Conservation (phyloP, 768 basidiomycete genomes). For the Dendrothele bispora region DNA sequence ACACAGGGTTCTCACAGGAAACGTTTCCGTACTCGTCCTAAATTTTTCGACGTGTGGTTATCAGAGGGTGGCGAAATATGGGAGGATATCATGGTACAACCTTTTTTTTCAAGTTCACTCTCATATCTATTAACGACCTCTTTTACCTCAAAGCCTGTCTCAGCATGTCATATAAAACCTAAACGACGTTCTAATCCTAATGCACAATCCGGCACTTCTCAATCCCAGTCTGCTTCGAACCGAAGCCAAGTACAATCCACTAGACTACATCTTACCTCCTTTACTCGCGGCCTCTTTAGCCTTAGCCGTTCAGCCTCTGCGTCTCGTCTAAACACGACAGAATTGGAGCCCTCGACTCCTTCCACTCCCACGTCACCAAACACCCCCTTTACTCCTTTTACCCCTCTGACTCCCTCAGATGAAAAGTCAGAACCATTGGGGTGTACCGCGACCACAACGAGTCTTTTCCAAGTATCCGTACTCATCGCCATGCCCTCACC, state of each 20-base stretch:
- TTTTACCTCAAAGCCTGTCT: constrained; percentile 14
- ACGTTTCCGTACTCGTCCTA: constrained; percentile 49
- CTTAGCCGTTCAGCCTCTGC: not conserved
- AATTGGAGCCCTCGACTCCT: too few species aligned
- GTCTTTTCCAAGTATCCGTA: constrained; percentile 4
- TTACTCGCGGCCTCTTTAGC: not conserved
- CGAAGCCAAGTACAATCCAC: not conserved
- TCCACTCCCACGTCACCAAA: not conserved
- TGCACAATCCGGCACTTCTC: too few species aligned
- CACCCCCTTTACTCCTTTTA: constrained; percentile 2
- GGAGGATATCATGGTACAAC: constrained; percentile 46
- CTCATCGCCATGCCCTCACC: constrained; percentile 8
- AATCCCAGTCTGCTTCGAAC: not conserved
- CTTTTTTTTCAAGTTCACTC: constrained; percentile 3
- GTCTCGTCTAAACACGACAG: not conserved
- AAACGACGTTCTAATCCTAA: not conserved
- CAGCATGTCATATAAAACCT: constrained; percentile 31
- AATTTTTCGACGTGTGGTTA: constrained; percentile 48
- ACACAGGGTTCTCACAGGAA: constrained; percentile 38
- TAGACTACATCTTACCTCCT: not conserved
- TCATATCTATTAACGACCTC: constrained; percentile 3
- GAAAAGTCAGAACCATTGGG: not conserved
- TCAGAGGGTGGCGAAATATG: constrained; percentile 36
- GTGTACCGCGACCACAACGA: not conserved
- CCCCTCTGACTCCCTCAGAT: not conserved